Conservation (phyloP, 2,329 filamentous ascomycete genomes). For the Neoarthrinium moseri region DNA sequence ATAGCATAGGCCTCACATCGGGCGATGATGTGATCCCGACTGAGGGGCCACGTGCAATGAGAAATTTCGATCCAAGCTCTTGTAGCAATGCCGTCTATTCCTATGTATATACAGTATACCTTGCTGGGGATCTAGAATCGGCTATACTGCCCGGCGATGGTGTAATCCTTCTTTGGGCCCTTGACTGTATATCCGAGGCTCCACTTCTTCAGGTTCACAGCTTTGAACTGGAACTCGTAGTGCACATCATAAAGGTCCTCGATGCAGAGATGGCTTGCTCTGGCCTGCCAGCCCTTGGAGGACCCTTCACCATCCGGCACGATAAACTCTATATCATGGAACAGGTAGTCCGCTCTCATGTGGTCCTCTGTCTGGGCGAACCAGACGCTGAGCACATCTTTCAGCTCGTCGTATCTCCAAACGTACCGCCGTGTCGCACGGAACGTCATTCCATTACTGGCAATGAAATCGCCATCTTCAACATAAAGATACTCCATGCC, state of each 20-base stretch:
- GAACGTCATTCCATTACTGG: constrained; percentile 55
- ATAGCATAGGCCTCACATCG: too few relatives aligned
- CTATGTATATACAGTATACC: neutral
- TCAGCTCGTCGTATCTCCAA: constrained; percentile 65
- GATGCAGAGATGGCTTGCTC: constrained; percentile 67
- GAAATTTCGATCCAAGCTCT: too few relatives aligned
- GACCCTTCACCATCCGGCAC: constrained; percentile 23
- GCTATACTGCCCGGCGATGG: constrained; percentile 50
- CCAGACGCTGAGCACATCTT: constrained; percentile 68
- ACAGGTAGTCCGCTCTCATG: constrained; percentile 67
- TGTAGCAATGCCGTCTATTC: too few relatives aligned
- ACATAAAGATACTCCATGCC: constrained; percentile 66
- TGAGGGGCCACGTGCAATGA: too few relatives aligned
- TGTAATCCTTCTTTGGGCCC: constrained; percentile 74
- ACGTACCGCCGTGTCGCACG: constrained; percentile 66
- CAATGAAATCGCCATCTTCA: constrained; percentile 64
- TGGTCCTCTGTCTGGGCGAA: constrained; percentile 66
- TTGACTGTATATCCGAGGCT: constrained; percentile 63
- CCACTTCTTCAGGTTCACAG: constrained; percentile 57
- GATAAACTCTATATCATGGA: constrained; percentile 69
- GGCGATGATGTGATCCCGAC: too few relatives aligned
- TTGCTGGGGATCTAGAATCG: neutral
- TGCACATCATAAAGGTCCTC: constrained; percentile 70
- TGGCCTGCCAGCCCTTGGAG: constrained; percentile 57
- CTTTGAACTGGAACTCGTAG: constrained; percentile 65